phyloP scores from a whole-genome alignment of 169 alveolate species.

The Blepharisma undulans region DNA sequence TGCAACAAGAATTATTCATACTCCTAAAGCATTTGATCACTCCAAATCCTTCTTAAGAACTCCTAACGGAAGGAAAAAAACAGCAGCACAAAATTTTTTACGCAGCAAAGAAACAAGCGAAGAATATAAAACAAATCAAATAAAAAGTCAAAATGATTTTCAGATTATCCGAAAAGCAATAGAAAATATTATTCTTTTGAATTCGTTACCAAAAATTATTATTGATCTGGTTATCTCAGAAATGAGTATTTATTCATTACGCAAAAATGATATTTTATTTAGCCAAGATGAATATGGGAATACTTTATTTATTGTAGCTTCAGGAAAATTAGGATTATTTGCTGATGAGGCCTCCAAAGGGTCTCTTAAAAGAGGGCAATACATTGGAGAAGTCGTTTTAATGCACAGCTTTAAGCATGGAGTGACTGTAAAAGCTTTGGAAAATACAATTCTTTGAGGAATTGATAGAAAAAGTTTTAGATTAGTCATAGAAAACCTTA shows the following conservation, averaged over 20 bases:
- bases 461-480: conserved; percentile 92
- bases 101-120: too few relatives aligned
- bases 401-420: conserved; percentile 96
- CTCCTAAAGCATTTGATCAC: too few relatives aligned
- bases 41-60: too few relatives aligned
- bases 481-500: conserved; percentile 36
- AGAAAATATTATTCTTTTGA: neutral
- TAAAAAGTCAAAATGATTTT: neutral
- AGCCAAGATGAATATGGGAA: neutral
- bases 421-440: conserved; percentile 89
- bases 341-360: conserved; percentile 69
- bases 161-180: neutral
- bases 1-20: too few relatives aligned
- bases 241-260: neutral
- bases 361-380: conserved; percentile 89
- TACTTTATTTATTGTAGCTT: neutral
- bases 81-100: too few relatives aligned
- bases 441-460: conserved; percentile 84
- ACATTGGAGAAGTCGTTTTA: conserved; percentile 98
- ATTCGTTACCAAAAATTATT: neutral
- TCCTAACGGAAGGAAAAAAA: too few relatives aligned
- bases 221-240: neutral
- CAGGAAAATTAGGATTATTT: conserved; percentile 17
- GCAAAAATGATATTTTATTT: neutral
- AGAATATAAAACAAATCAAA: too few relatives aligned